phyloP scores from a whole-genome alignment of 371 early-diverging fungal species.

The Funneliformis caledonium region DNA sequence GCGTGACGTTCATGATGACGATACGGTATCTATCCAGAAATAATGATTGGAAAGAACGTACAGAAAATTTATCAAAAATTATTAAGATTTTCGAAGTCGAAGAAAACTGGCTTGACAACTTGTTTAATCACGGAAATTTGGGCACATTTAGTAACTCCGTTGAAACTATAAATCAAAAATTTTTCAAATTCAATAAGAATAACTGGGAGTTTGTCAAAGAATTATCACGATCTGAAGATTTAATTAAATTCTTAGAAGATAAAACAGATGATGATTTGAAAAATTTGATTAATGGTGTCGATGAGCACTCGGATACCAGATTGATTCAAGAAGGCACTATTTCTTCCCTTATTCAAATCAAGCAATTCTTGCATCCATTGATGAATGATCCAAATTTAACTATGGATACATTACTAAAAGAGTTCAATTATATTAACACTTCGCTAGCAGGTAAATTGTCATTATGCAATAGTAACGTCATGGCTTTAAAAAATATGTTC shows the following conservation, averaged over 20 bases:
- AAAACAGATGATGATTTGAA: constrained; percentile 33
- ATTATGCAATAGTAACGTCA: constrained; percentile 30
- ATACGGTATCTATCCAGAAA: not conserved
- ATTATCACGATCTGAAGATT: constrained; percentile 18
- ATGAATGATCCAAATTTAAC: not conserved
- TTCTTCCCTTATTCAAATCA: constrained; percentile 39
- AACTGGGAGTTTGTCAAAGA: constrained; percentile 37
- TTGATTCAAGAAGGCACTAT: constrained; percentile 39
- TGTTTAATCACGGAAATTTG: not conserved
- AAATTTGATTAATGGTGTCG: constrained; percentile 39
- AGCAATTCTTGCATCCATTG: constrained; percentile 36
- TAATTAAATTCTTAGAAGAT: constrained; percentile 2
- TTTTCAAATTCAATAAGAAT: not conserved
- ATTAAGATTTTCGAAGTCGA: constrained; percentile 6
- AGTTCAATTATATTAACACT: constrained; percentile 23
- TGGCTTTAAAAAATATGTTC: constrained; percentile 36
- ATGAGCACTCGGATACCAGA: constrained; percentile 33
- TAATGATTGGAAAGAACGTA: not conserved
- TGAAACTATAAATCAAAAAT: not conserved
- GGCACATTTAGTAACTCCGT: constrained; percentile 1
- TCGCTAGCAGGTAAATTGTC: constrained; percentile 23
- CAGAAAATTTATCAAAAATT: not conserved
- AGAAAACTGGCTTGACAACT: not conserved
- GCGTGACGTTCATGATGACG: not conserved
- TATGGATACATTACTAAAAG: not conserved